A percentile compares a stretch with the other conserved stretches of the same genome.
Evolutionary conservation across 2,329 filamentous ascomycete species (phyloP).

Genomic region (Fusarium caatingaense): DNA sequence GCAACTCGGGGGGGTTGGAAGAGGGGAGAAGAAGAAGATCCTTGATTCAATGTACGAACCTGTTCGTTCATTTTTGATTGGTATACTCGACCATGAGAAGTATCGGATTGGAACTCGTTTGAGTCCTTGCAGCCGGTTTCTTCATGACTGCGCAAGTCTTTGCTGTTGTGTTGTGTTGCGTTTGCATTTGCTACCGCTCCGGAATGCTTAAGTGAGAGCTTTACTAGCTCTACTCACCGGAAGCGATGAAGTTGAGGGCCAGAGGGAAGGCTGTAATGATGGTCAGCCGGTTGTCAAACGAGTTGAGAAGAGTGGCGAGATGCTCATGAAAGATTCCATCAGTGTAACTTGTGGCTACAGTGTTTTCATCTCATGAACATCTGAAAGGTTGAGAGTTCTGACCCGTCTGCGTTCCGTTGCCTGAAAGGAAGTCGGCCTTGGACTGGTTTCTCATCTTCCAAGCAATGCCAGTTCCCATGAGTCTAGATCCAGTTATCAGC

Average conservation of each 20-base stretch:
- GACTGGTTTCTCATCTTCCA: constrained; percentile 71
- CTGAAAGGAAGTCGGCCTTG: constrained; percentile 77
- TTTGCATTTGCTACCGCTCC: constrained; percentile 70
- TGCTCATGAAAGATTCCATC: neutral
- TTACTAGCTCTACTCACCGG: constrained; percentile 77
- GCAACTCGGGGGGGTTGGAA: constrained; percentile 37
- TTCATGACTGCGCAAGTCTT: constrained; percentile 22
- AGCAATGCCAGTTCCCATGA: constrained; percentile 70
- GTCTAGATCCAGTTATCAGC: constrained; percentile 55
- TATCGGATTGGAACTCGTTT: constrained; percentile 4
- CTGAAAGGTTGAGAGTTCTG: constrained; percentile 51
- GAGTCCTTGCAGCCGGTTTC: constrained; percentile 16
- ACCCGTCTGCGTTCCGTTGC: constrained; percentile 88
- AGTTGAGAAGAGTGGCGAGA: neutral
- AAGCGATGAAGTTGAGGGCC: constrained; percentile 90
- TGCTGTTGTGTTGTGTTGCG: constrained; percentile 55
- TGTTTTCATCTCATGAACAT: constrained; percentile 4
- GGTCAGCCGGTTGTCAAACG: constrained; percentile 46
- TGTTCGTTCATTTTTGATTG: constrained; percentile 48
- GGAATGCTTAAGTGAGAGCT: constrained; percentile 48
- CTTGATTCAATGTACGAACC: constrained; percentile 57
- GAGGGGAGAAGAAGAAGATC: constrained; percentile 51
- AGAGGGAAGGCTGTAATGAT: constrained; percentile 74
- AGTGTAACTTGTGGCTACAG: neutral
- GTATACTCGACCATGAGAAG: constrained; percentile 36